phyloP scores from a whole-genome alignment of 371 early-diverging fungal species.

The Thermomucor indicae-seudaticae region DNA sequence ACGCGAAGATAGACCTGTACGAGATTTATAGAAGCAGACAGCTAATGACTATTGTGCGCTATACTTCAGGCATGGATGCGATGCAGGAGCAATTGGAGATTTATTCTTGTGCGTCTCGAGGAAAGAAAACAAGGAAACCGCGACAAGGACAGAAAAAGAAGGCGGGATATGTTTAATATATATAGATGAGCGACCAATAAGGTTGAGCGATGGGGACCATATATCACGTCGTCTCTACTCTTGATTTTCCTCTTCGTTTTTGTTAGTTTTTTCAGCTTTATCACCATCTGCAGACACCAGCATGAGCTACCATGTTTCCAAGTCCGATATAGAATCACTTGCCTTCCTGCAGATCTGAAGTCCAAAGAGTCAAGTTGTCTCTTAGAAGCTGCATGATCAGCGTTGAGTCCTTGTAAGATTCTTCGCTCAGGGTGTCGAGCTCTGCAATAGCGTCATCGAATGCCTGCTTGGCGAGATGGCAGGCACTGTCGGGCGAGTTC shows the following conservation, averaged over 20 bases:
- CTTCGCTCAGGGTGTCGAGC: slow-evolving; percentile 97
- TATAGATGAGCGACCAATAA: no score
- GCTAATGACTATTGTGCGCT: no score
- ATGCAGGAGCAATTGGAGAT: no score
- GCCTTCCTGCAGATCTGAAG: slow-evolving; percentile 91
- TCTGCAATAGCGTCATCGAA: slow-evolving; percentile 99
- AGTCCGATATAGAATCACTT: no score
- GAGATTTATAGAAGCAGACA: not conserved
- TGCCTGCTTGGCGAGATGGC: slow-evolving; percentile 98
- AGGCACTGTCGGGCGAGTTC: slow-evolving; percentile 98
- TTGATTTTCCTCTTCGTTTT: not conserved
- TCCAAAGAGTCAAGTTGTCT: slow-evolving; percentile 99
- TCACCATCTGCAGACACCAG: not conserved
- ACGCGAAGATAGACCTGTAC: not conserved
- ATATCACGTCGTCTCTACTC: not conserved
- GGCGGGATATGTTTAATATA: no score
- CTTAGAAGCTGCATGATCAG: slow-evolving; percentile 99
- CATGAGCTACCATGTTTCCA: no score
- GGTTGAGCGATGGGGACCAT: no score
- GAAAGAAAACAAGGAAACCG: not conserved
- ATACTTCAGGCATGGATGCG: no score
- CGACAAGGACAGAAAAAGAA: no score
- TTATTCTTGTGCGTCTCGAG: not conserved
- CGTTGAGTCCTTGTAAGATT: slow-evolving; percentile 99
- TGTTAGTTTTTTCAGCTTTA: not conserved